A percentile compares a stretch with the other conserved stretches of the same genome.
Evolutionary conservation across 805 yeast species (phyloP).

Genomic region (Kurtzmaniella cleridarum): DNA sequence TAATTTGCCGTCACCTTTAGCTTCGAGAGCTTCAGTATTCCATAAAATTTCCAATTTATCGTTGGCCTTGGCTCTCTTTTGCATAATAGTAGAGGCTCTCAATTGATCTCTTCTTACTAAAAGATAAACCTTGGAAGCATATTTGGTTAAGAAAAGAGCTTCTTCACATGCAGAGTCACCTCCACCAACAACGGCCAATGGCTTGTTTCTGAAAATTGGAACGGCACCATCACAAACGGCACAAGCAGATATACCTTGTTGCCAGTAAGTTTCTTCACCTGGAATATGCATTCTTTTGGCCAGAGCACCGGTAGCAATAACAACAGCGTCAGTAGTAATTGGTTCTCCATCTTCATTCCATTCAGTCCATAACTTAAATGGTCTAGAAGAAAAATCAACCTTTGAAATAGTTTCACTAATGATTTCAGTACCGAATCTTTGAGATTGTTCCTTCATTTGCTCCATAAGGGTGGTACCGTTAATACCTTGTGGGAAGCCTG

Average conservation of each 20-base stretch:
- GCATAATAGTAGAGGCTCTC: conserved; percentile 97
- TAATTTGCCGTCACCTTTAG: conserved; percentile 90
- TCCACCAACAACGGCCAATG: conserved; percentile 97
- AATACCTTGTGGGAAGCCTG: conserved; percentile 95
- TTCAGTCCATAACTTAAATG: conserved; percentile 97
- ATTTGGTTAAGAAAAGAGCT: conserved; percentile 93
- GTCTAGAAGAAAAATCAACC: conserved; percentile 80
- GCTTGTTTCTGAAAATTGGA: conserved; percentile 96
- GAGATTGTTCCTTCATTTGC: conserved; percentile 84
- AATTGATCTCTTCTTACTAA: conserved; percentile 91
- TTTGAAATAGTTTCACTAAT: conserved; percentile 94
- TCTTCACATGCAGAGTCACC: conserved; percentile 99
- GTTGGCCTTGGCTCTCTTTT: conserved; percentile 78
- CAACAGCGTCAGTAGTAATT: conserved; percentile 85
- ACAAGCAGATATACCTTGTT: conserved; percentile 97
- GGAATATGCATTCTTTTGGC: conserved; percentile 92
- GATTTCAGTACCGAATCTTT: conserved; percentile 85
- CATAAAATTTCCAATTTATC: conserved; percentile 87
- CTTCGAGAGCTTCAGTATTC: conserved; percentile 81
- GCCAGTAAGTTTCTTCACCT: conserved; percentile 99
- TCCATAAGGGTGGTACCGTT: conserved; percentile 89
- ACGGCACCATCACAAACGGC: conserved; percentile 99
- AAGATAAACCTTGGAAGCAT: conserved; percentile 92
- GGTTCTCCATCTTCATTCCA: conserved; percentile 90
- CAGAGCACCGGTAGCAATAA: conserved; percentile 96